phyloP scores from a whole-genome alignment of 1,139 yeast genomes.

The Hansenula sp. region DNA sequence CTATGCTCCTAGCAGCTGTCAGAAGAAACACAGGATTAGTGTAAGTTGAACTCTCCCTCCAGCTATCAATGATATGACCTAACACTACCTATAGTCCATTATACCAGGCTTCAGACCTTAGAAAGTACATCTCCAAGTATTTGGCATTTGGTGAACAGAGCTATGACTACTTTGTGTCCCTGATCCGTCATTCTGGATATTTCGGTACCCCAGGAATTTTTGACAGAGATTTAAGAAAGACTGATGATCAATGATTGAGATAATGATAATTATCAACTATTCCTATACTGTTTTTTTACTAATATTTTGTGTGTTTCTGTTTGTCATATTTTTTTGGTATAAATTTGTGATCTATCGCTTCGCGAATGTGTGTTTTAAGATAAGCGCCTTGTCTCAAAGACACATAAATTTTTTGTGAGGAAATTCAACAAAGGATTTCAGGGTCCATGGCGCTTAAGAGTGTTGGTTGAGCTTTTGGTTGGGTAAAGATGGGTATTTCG shows the following conservation, averaged over 20 bases:
- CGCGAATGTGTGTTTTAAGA: too few relatives aligned
- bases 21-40: conserved; percentile 60
- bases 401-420: too few relatives aligned
- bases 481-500: not conserved
- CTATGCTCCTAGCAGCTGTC: conserved; percentile 62
- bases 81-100: conserved; percentile 2
- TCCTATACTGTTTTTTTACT: not conserved
- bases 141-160: conserved; percentile 48
- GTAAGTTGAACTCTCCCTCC: too few relatives aligned
- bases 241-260: not conserved
- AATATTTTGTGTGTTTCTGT: not conserved
- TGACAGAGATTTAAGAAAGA: not conserved
- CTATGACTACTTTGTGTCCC: conserved; percentile 34
- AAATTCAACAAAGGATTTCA: not conserved
- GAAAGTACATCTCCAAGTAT: conserved; percentile 50
- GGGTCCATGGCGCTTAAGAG: not conserved
- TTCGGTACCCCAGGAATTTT: conserved; percentile 1
- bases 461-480: not conserved
- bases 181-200: conserved; percentile 10
- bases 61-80: not conserved
- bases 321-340: not conserved
- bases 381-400: too few relatives aligned
- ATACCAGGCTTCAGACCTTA: conserved; percentile 37
- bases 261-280: not conserved
- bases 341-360: too few relatives aligned